Evolutionary conservation across 2,329 filamentous ascomycete genomes (phyloP).

Genomic region (Stagonosporopsis cucurbitacearum): DNA sequence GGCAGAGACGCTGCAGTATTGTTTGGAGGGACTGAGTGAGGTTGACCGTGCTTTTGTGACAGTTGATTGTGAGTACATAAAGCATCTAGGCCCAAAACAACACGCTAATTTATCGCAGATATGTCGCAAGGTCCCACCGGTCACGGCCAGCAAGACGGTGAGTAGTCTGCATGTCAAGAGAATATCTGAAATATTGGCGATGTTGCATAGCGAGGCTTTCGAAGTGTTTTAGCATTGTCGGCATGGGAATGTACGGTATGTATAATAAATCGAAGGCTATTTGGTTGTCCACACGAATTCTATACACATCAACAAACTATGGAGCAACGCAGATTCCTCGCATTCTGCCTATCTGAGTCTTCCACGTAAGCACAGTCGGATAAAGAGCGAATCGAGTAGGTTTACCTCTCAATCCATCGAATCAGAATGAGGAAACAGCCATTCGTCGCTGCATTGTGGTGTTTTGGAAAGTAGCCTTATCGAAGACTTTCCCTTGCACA

Average conservation of each 20-base stretch:
- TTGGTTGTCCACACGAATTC: background rate
- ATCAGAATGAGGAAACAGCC: no score
- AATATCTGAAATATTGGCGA: background rate
- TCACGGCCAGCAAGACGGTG: conserved; percentile 23
- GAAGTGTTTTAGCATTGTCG: background rate
- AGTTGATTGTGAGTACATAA: conserved; percentile 54
- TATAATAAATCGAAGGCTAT: background rate
- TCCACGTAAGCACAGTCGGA: no score
- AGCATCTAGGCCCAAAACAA: background rate
- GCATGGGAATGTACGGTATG: background rate
- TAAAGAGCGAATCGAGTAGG: no score
- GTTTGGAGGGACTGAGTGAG: conserved; percentile 61
- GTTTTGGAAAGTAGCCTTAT: no score
- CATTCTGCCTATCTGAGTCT: background rate
- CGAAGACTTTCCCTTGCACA: no score
- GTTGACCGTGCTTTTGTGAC: conserved; percentile 61
- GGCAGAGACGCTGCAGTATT: conserved; percentile 69
- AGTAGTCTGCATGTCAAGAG: background rate
- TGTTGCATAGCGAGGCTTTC: conserved; percentile 6
- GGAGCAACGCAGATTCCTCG: background rate
- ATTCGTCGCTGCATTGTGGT: no score
- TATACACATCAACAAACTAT: background rate
- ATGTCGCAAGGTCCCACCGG: conserved; percentile 36
- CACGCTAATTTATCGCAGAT: conserved; percentile 23
- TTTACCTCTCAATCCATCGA: no score